Base-by-base conservation (phyloP, 805 yeast genomes). In the Tetrapisispora iriomotensis region DNA sequence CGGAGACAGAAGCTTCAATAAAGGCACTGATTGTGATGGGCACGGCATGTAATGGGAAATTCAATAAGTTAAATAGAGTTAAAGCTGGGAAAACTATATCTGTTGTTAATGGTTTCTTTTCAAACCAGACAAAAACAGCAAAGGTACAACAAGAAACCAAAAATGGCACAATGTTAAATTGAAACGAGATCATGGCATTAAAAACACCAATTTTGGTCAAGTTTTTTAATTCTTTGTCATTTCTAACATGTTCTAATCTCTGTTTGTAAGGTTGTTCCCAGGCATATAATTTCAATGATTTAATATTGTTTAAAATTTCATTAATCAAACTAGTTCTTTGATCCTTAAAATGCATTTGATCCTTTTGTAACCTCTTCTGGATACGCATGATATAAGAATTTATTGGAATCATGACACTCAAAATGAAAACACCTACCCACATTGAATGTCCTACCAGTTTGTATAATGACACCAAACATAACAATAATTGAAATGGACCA, bases 71-170 rank as follows among this genome's bases (percentile, higher is more conserved):
- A 70, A 90, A 92, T 38, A 88, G 69, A 7, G 96, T 72, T 41
- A 86, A 69, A 3, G 96, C 94, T 22, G 96, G 87, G 68, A 90
- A 83, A 6, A 92, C 96, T 45, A 88, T 70, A 49, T 92, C 97
- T 1, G 96, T 82, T 1, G 90, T 73, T 54, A 92, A 71, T 25
- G 94, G 87, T 36, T 61, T 67, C 43, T 66, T 62, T 40, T 77
- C 72, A 26, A 75, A 61, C 39, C 71, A 67, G 19, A 82, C 79
- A 57, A 80, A 94, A 13, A 80, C 69, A 3, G 82, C 95, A 67
- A 92, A 92, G 0, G 97, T 88, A 1, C 84, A 74, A 56, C 94
- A 81, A 36, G 94, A 79, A 23, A 94, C 96, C 47, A 90, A 64
- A 53, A 82, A 83, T 21, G 99, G 97, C 26, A 95, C 83, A 50